phyloP scores from a whole-genome alignment of 2,329 filamentous ascomycete species.

The Epichloe hybrida region DNA sequence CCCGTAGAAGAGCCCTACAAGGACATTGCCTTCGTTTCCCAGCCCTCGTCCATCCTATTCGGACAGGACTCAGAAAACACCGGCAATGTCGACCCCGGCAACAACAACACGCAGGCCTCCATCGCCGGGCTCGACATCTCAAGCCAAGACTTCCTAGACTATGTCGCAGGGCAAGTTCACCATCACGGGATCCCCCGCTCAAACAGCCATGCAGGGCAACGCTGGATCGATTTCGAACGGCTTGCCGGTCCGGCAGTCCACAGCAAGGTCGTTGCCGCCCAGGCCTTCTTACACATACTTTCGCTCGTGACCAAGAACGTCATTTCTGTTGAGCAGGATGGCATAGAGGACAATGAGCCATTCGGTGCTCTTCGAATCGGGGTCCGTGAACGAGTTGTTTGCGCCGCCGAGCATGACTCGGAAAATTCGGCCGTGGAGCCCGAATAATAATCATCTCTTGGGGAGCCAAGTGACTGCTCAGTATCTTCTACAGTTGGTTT shows the following conservation, averaged over 20 bases:
- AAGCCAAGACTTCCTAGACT: constrained; percentile 32
- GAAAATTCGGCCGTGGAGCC: too few relatives aligned
- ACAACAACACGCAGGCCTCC: constrained; percentile 19
- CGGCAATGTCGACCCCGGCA: constrained; percentile 9
- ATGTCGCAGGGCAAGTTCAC: constrained; percentile 23
- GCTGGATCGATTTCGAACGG: constrained; percentile 52
- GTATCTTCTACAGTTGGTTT: neutral
- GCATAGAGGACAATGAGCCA: constrained; percentile 18
- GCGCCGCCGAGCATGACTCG: too few relatives aligned
- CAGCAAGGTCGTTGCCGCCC: constrained; percentile 51
- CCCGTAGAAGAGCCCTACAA: constrained; percentile 18
- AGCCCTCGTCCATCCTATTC: constrained; percentile 19
- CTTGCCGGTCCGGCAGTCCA: constrained; percentile 46
- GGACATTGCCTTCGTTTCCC: constrained; percentile 20
- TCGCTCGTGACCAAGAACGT: constrained; percentile 53
- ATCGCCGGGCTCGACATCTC: constrained; percentile 29
- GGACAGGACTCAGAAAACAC: constrained; percentile 8
- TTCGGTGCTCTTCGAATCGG: constrained; percentile 29
- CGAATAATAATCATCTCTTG: neutral
- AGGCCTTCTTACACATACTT: constrained; percentile 64
- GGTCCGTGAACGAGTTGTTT: neutral
- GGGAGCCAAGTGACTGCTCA: neutral
- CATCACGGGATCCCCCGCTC: constrained; percentile 19
- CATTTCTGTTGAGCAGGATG: constrained; percentile 49
- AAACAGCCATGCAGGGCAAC: constrained; percentile 18